Evolutionary conservation across 108 stramenopile genomes (phyloP).

Genomic region (Nannochloropsis salina): DNA sequence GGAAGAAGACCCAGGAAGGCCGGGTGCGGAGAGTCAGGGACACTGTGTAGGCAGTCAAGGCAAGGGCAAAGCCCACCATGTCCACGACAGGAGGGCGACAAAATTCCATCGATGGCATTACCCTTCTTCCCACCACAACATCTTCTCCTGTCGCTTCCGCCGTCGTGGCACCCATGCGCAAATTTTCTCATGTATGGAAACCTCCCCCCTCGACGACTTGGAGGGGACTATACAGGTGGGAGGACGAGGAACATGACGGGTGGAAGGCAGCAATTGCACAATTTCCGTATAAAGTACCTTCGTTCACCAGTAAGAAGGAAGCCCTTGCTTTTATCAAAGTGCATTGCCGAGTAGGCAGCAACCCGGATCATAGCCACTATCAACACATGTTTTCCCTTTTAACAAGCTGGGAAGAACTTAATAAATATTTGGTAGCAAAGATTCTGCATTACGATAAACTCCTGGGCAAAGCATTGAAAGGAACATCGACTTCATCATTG

Average conservation of each 20-base stretch:
- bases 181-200: conserved; percentile 14
- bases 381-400: conserved; percentile 57
- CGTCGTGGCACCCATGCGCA: conserved; percentile 16
- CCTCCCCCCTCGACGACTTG: background rate
- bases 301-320: background rate
- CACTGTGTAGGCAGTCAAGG: too few relatives aligned
- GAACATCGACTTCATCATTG: background rate
- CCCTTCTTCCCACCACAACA: too few relatives aligned
- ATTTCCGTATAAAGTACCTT: background rate
- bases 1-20: too few relatives aligned
- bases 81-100: too few relatives aligned
- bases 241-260: background rate
- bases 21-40: too few relatives aligned
- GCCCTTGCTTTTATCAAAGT: conserved; percentile 38
- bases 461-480: background rate
- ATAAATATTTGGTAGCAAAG: conserved; percentile 50
- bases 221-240: conserved; percentile 14
- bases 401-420: conserved; percentile 52
- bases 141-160: background rate
- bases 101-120: too few relatives aligned
- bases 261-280: background rate
- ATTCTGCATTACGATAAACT: background rate
- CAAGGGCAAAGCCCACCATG: too few relatives aligned
- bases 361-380: conserved; percentile 57
- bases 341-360: conserved; percentile 49